Percentiles rank a stretch among this genome's conserved stretches.
These are phyloP conservation scores for Phalaenopsis aphrodite DNA, from an alignment of 106 monocot species.

Conservation along the genomic window DNA sequence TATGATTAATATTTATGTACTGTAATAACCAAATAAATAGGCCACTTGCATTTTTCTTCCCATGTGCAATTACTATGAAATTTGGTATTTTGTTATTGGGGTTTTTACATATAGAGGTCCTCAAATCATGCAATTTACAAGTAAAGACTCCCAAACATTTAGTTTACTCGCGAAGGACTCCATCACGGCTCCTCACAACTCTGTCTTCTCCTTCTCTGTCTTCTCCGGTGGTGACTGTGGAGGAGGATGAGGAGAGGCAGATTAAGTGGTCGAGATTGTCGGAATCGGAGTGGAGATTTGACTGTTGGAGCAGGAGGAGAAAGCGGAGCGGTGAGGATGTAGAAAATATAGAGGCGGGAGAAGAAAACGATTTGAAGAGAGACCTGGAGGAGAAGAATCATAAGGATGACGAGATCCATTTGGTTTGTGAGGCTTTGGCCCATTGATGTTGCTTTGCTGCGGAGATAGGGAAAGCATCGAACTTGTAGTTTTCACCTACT, in stretches of 20 bases:
- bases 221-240: background rate
- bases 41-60: too few relatives aligned
- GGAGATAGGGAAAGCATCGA: too few relatives aligned
- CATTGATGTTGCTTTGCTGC: background rate
- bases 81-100: too few relatives aligned
- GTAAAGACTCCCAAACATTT: too few relatives aligned
- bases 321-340: constrained; percentile 30
- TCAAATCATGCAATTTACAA: too few relatives aligned
- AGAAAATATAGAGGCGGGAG: constrained; percentile 19
- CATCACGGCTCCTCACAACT: too few relatives aligned
- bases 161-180: too few relatives aligned
- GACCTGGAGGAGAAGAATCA: constrained; percentile 4
- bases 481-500: background rate
- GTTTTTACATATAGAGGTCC: too few relatives aligned
- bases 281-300: background rate
- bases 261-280: constrained; percentile 1
- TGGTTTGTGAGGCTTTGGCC: background rate
- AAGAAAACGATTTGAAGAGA: constrained; percentile 16
- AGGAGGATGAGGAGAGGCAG: background rate
- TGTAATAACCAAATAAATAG: too few relatives aligned
- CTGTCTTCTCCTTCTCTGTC: too few relatives aligned
- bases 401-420: background rate
- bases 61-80: too few relatives aligned
- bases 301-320: constrained; percentile 17
- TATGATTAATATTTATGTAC: too few relatives aligned